Percentiles rank a stretch among this genome's conserved stretches.
Evolutionary conservation across 805 yeast genomes (phyloP).

Genomic region (Lachancea cidri): DNA sequence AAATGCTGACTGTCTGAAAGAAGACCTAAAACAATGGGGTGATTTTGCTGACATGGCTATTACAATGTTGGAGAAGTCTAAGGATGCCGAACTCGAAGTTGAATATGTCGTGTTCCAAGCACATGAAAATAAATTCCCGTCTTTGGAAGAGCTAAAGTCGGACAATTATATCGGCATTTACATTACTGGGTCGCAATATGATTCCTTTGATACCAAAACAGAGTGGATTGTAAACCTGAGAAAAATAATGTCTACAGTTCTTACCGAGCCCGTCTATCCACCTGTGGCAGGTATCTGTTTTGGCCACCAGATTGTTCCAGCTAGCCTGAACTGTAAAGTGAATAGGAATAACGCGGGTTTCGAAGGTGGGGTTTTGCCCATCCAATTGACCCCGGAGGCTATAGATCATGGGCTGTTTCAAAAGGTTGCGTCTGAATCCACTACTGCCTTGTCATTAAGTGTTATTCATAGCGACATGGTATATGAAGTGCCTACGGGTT

Average conservation of each 20-base stretch:
- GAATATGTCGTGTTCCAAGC: conserved; percentile 20
- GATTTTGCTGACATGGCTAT: conserved; percentile 26
- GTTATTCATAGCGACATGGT: conserved; percentile 61
- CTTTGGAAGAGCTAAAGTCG: conserved; percentile 11
- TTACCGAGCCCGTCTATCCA: conserved; percentile 20
- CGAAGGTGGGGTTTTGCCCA: conserved; percentile 61
- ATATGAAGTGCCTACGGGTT: conserved; percentile 37
- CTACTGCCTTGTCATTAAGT: conserved; percentile 32
- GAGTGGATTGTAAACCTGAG: conserved; percentile 41
- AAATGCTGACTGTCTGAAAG: conserved; percentile 22
- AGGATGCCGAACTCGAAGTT: conserved; percentile 9
- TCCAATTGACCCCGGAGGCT: conserved; percentile 41
- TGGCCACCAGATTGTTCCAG: conserved; percentile 77
- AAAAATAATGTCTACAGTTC: conserved; percentile 27
- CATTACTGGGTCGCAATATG: conserved; percentile 46
- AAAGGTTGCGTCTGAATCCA: background rate
- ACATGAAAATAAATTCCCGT: conserved; percentile 23
- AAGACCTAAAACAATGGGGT: conserved; percentile 23
- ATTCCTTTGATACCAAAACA: conserved; percentile 36
- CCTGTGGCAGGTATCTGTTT: conserved; percentile 73
- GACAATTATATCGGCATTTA: conserved; percentile 33
- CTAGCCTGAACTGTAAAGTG: conserved; percentile 59
- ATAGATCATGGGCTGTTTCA: conserved; percentile 20
- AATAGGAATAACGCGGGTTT: conserved; percentile 58
- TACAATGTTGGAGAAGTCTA: conserved; percentile 15